Base-by-base conservation (phyloP, 768 basidiomycete genomes). In the Strobilomyces dryophilus region DNA sequence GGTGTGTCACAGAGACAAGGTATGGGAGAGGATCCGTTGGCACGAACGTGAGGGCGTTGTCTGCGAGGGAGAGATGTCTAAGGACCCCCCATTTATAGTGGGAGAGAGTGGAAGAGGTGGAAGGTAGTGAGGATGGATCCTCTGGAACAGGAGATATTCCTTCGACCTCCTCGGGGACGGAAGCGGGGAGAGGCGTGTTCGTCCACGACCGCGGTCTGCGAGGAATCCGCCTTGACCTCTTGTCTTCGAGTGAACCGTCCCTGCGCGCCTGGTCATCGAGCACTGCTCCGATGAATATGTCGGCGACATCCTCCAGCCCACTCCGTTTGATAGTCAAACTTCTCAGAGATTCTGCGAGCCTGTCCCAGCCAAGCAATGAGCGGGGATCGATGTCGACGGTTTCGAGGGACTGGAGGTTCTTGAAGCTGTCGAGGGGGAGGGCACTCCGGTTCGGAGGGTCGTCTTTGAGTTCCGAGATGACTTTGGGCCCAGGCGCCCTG, bases 331-430 rank as follows among this genome's bases (percentile, higher is more conserved):
- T 78, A 59, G 83, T 89, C 66, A 95, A 74, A 61, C 84, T 87
- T 55, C 80, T 73, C 45, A 95, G 71, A 48, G 83, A 78, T 60
- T 85, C 81, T 31, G 87, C 74, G 37, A 94, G 73, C 52, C 78
- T 76, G 63, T 91, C 90, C 92, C 93, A 94, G 3, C 92, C 93
- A 9, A 92, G 71, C 12, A 95, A 64, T 0, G 81, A 76, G 54
- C 92, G 78, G 15, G 93, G 92, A 68, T 95, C 93, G 47, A 95
- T 81, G 60, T 92, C 88, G 20, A 79, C 66, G 54, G 86, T 87
- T 62, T 89, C 84, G 49, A 95, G 73, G 45, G 73, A 81, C 65
- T 87, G 82, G 17, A 97, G 70, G 66, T 85, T 92, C 77, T 89
- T 92, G 81, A 97, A 95, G 10, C 76, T 76, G 56, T 91, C 83